phyloP scores from a whole-genome alignment of 257 asterid species.

The Nicotiana obtusifolia region DNA sequence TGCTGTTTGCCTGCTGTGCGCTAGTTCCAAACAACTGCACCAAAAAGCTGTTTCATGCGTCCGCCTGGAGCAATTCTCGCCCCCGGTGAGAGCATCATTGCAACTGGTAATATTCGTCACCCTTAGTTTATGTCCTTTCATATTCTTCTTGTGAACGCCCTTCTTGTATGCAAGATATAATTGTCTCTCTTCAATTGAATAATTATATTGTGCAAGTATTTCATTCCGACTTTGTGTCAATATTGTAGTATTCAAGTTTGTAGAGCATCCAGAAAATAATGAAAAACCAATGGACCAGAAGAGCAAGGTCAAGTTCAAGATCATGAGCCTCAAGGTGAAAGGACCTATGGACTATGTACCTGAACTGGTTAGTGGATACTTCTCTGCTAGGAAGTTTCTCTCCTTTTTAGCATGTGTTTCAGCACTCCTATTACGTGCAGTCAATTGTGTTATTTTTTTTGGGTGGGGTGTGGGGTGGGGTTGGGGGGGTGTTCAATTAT shows the following conservation, averaged over 20 bases:
- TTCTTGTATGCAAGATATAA: background rate
- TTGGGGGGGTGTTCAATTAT: background rate
- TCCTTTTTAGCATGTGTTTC: background rate
- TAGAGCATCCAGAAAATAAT: constrained; percentile 85
- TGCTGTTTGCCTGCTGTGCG: constrained; percentile 22
- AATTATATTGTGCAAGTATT: background rate
- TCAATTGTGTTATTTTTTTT: background rate
- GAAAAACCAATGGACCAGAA: constrained; percentile 90
- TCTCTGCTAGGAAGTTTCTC: constrained; percentile 3
- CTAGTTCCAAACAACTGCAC: constrained; percentile 95
- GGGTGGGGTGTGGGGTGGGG: background rate
- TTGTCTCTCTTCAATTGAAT: background rate
- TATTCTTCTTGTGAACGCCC: background rate
- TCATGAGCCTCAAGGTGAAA: constrained; percentile 90
- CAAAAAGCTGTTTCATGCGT: constrained; percentile 97
- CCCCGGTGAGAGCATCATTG: constrained; percentile 88
- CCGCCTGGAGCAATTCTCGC: constrained; percentile 94
- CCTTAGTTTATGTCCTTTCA: background rate
- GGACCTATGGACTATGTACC: constrained; percentile 87
- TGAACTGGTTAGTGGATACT: constrained; percentile 61
- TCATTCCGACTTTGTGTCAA: constrained; percentile 20
- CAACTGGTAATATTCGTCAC: constrained; percentile 57
- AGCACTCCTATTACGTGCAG: background rate
- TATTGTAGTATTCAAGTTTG: constrained; percentile 83
- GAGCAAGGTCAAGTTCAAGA: constrained; percentile 89